Evolutionary conservation across 1,139 yeast genomes (phyloP).

Genomic region (Yamadazyma sp.): DNA sequence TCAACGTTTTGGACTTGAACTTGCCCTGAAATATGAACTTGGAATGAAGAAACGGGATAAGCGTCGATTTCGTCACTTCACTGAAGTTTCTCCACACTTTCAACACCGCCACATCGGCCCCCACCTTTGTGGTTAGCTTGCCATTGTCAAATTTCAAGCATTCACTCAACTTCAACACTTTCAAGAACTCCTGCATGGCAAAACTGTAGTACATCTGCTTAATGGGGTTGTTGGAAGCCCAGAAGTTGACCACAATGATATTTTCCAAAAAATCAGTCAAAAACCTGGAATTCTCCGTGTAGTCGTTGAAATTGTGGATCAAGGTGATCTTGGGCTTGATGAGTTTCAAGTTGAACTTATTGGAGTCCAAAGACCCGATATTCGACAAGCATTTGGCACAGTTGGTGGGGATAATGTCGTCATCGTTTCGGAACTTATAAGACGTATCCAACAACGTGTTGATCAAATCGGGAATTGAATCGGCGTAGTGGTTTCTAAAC

Average conservation of each 20-base stretch:
- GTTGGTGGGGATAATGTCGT: conserved; percentile 50
- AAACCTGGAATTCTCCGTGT: conserved; percentile 63
- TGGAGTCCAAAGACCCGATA: conserved; percentile 77
- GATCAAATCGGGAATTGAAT: conserved; percentile 44
- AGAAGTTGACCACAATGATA: conserved; percentile 73
- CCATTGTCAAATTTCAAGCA: conserved; percentile 28
- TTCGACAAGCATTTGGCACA: conserved; percentile 73
- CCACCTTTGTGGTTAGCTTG: conserved; percentile 17
- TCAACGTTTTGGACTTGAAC: conserved; percentile 36
- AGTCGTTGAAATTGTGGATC: conserved; percentile 60
- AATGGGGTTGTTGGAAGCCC: conserved; percentile 88
- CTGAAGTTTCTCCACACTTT: conserved; percentile 64
- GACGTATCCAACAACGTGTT: conserved; percentile 60
- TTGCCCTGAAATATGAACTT: conserved; percentile 53
- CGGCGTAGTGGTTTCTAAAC: conserved; percentile 18
- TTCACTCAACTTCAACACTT: conserved; percentile 52
- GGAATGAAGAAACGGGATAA: conserved; percentile 75
- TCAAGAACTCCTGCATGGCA: conserved; percentile 84
- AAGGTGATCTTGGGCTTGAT: conserved; percentile 47
- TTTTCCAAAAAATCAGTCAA: conserved; percentile 65
- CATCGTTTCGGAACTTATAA: conserved; percentile 52
- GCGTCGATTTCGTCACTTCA: conserved; percentile 68
- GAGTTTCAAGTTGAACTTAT: conserved; percentile 53
- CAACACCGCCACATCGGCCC: conserved; percentile 18
- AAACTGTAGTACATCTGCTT: conserved; percentile 82